Evolutionary conservation across 1,284 basidiomycete genomes (phyloP), one percentile per base, ranked within the genome.

Genomic region (Irpex lacteus): DNA sequence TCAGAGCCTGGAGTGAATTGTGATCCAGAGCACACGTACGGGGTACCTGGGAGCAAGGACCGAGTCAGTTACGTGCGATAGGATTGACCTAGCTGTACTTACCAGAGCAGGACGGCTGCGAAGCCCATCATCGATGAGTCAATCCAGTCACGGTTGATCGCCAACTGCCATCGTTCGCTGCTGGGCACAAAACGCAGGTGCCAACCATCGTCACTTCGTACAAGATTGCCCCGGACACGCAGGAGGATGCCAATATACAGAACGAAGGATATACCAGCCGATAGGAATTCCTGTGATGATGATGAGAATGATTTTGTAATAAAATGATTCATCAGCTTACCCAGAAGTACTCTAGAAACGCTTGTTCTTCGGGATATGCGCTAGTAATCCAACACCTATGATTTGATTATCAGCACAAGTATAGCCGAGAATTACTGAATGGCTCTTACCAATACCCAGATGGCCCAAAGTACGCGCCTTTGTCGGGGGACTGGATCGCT

Each of bases 301-400:
- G 53, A 13, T n/a, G 19, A 7, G 38, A 26, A 8, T 19, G 5
- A 6, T 34, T 15, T 11, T 9, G 37, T 18, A 54, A 47, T 8
- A 15, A 49, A 18, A 49, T 40, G 49, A 11, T 5, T 4, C 2
- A 26, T 19, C 1, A 15, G 58, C 82, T 34, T 82, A 56, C 54
- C 54, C 54, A 75, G 71, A 83, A 79, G 66, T 83, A 84, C 67
- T 84, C 82, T 36, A 83, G 66, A 59, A 75, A 77, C 15, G 74
- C 73, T 62, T 79, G 81, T 55, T 78, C 79, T 13, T 61, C 37
- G 4, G 77, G 76, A 68, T 85, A 85, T 5, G 69, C 67, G 7
- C 72, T 63, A 5, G 82, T 81, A 34, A 85, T 82, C 81, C 82
- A 83, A 64, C 82, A 83, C 79, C 81, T 77, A 37, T 6, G 15